Percentiles rank a stretch among this genome's conserved stretches.
These are phyloP conservation scores for Lojkania enalia DNA, from an alignment of 2,329 filamentous ascomycete genomes.

Conservation along the genomic window DNA sequence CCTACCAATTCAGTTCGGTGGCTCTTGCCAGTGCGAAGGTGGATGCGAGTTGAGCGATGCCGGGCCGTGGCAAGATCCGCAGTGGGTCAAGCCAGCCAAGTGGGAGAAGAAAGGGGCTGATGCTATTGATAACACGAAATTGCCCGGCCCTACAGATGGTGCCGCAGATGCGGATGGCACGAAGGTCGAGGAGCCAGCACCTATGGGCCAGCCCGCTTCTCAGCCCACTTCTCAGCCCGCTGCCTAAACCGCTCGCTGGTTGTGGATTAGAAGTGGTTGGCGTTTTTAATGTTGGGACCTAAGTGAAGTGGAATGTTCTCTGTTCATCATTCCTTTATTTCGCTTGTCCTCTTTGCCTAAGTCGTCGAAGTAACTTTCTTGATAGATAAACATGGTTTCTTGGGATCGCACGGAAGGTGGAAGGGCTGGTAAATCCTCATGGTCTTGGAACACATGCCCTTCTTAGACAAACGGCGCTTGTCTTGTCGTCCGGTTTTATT, in stretches of 20 bases:
- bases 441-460: background rate
- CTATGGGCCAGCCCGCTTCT: conserved; percentile 19
- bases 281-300: background rate
- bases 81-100: conserved; percentile 64
- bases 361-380: background rate
- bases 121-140: conserved; percentile 38
- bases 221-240: conserved; percentile 19
- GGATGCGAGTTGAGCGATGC: conserved; percentile 86
- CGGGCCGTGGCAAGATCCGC: conserved; percentile 80
- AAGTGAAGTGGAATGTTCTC: background rate
- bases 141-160: conserved; percentile 31
- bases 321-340: conserved; percentile 1
- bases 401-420: background rate
- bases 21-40: conserved; percentile 76
- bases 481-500: background rate
- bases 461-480: background rate
- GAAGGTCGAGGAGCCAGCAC: conserved; percentile 19
- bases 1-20: conserved; percentile 83
- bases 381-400: conserved; percentile 5
- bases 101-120: conserved; percentile 46
- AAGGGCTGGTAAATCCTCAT: too few species aligned
- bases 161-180: conserved; percentile 16
- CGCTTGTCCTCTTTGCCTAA: background rate
- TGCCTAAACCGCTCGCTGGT: conserved; percentile 5
- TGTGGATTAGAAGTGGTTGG: background rate